Percentiles rank a stretch among this genome's conserved stretches.
These are phyloP conservation scores for Pythium aquatile DNA, from an alignment of 352 stramenopile genomes.

Conservation along the genomic window DNA sequence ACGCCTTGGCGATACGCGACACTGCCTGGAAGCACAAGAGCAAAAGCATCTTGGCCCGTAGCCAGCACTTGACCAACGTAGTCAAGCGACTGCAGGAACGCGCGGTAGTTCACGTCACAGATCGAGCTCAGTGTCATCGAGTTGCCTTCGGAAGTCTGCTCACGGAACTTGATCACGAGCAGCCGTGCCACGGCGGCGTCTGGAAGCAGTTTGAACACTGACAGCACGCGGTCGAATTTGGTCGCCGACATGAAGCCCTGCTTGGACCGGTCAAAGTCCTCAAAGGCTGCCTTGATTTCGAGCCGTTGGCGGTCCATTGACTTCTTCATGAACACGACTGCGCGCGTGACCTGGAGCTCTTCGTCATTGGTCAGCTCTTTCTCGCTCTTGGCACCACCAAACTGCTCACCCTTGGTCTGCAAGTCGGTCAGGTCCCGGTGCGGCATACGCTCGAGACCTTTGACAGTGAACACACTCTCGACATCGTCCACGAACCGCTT, in stretches of 20 bases:
- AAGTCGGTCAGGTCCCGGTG: slow-evolving; percentile 52
- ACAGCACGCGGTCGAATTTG: slow-evolving; percentile 84
- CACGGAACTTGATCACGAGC: slow-evolving; percentile 74
- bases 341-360: slow-evolving; percentile 49
- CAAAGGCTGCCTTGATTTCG: slow-evolving; percentile 77
- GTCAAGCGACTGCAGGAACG: slow-evolving; percentile 68
- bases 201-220: slow-evolving; percentile 66
- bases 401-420: slow-evolving; percentile 52
- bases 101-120: slow-evolving; percentile 83
- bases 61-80: slow-evolving; percentile 32
- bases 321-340: slow-evolving; percentile 49
- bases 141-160: slow-evolving; percentile 44
- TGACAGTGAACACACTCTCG: slow-evolving; percentile 78
- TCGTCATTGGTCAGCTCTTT: slow-evolving; percentile 49
- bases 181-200: slow-evolving; percentile 45
- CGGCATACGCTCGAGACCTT: slow-evolving; percentile 62
- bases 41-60: slow-evolving; percentile 15
- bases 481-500: slow-evolving; percentile 80
- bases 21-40: slow-evolving; percentile 45
- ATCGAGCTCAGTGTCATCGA: slow-evolving; percentile 60
- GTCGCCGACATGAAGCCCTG: slow-evolving; percentile 75
- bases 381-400: slow-evolving; percentile 49
- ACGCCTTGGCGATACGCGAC: slow-evolving; percentile 62
- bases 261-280: slow-evolving; percentile 79
- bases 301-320: slow-evolving; percentile 66